Percentiles rank a stretch among this genome's conserved stretches.
Conservation (phyloP, 1,139 yeast species). For the Geotrichum bryndzae region DNA sequence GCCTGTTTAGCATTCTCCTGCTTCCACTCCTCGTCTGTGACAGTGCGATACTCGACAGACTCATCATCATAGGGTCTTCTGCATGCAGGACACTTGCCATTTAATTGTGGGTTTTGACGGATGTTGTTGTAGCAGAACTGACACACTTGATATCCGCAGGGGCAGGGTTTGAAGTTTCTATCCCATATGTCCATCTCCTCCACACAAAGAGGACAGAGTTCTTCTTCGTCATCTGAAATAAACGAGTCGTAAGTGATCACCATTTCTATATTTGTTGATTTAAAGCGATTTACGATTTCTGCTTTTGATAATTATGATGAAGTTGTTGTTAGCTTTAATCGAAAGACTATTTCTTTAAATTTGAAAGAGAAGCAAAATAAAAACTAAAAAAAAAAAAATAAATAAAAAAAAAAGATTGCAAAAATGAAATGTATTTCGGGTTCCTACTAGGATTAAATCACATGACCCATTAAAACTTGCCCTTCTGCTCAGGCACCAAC, state of each 20-base stretch:
- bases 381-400: no score
- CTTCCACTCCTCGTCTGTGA: slow-evolving; percentile 67
- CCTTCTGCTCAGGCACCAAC: slow-evolving; percentile 36
- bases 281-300: neutral
- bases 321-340: neutral
- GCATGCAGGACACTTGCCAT: slow-evolving; percentile 97
- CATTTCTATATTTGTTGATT: neutral
- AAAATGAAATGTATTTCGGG: neutral
- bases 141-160: slow-evolving; percentile 97
- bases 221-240: slow-evolving; percentile 77
- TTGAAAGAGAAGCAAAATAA: neutral
- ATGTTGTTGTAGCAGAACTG: slow-evolving; percentile 97
- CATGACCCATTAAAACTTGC: neutral
- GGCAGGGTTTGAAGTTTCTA: slow-evolving; percentile 95
- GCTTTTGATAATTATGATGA: no score
- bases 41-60: slow-evolving; percentile 75
- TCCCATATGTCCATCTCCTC: slow-evolving; percentile 92
- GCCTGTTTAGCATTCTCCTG: slow-evolving; percentile 20
- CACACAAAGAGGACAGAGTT: slow-evolving; percentile 75
- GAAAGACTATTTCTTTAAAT: neutral
- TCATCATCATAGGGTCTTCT: slow-evolving; percentile 91
- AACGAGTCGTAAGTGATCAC: slow-evolving; percentile 42
- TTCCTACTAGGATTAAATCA: neutral
- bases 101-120: slow-evolving; percentile 68
- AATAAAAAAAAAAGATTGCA: neutral